Base-by-base conservation (phyloP, 768 basidiomycete species). In the Trametes coccinea region DNA sequence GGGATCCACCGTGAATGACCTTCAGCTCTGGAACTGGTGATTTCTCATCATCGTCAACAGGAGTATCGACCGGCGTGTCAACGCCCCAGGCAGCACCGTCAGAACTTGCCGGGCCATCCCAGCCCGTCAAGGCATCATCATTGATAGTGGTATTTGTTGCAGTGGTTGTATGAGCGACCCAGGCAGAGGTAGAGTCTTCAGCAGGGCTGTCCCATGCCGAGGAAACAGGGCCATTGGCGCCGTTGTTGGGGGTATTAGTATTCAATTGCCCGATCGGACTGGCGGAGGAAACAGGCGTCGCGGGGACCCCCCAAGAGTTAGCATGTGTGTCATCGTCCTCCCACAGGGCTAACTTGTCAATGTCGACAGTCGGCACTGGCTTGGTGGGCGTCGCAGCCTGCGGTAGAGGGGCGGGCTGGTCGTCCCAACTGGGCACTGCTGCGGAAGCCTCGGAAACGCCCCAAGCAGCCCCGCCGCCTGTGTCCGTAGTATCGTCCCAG, bases 1-100 rank as follows among this genome's bases (percentile, higher is more conserved):
- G 64, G 4, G 69, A 33, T 9, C 70, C 73, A 2, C 70, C 69
- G 3, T 67, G 61, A 13, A 69, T 62, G 51, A 71, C 40, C 49
- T 68, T 70, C 17, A 77, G 57, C 13, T 63, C 60, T 11, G 50
- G 11, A 34, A 31, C 30, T 11, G 56, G 5, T 2, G 34, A 37
- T 11, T 11, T 37, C 34, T 5, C 6, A 37, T 11, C 34, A 11
- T 37, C 34, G 41, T 43, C 13, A 43, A 43, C n/a, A 5, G 10
- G 41, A 22, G 10, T n/a, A 6, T n/a, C 41, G 39, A 13, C 13
- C 8, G 2, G 43, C 7, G n/a, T 44, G 29, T 10, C 39, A 14
- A 53, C 33, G 17, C 41, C 56, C 57, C 52, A 59, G 13, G 45
- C 47, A 6, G 52, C 39, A 3, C 6, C 29, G 41, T 53, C 61